Conservation (phyloP, 164 flowering plant species). For the Taxillus chinensis region DNA sequence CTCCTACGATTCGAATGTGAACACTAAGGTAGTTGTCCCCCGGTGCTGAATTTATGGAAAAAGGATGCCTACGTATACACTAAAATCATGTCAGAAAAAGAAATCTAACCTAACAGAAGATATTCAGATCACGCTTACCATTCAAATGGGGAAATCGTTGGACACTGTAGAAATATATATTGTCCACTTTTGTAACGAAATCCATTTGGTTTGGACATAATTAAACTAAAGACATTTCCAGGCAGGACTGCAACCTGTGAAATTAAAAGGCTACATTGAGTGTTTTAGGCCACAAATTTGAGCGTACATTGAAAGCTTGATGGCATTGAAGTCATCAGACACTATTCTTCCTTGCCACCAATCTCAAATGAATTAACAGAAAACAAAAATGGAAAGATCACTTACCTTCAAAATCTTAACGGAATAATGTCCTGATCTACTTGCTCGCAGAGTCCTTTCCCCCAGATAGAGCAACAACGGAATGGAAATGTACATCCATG, state of each 20-base stretch:
- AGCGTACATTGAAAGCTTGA: no score
- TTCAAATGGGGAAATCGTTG: constrained; percentile 78
- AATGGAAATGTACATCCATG: constrained; percentile 88
- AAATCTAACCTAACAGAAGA: neutral
- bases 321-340: no score
- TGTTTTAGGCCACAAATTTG: neutral
- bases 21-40: constrained; percentile 83
- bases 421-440: constrained; percentile 59
- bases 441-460: constrained; percentile 56
- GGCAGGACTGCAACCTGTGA: constrained; percentile 72
- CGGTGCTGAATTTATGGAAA: constrained; percentile 92
- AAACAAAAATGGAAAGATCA: neutral
- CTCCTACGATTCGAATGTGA: constrained; percentile 84
- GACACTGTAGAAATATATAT: constrained; percentile 80
- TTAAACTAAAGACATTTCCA: constrained; percentile 75
- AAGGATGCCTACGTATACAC: constrained; percentile 70
- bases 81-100: neutral
- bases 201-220: constrained; percentile 77
- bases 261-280: neutral
- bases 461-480: constrained; percentile 72
- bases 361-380: neutral
- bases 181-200: constrained; percentile 92
- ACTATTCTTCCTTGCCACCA: neutral
- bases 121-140: constrained; percentile 36
- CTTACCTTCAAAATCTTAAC: constrained; percentile 71